Evolutionary conservation across 805 yeast genomes (phyloP), one percentile per base, ranked within the genome.

Genomic region (Candida caryicola): DNA sequence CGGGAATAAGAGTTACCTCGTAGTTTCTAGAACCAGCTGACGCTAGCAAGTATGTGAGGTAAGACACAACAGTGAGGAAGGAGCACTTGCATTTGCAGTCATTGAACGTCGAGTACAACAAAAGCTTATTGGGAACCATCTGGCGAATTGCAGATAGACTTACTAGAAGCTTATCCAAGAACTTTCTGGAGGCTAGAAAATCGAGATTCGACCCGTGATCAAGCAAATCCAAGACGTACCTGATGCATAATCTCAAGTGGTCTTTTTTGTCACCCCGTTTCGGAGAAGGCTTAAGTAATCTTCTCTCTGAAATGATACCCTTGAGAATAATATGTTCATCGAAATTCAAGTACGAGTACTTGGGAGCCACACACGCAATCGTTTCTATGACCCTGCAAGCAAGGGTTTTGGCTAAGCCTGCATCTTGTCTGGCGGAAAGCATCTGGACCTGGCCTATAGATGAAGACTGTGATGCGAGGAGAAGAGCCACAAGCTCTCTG

Each of bases 51-150:
- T 41, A 56, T 28, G 48, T 57, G 18, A 52, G 37, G 37, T 46
- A 55, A 12, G 40, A 23, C 4, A 49, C 28, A 9, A 43, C 17
- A 6, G 50, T 34, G 3, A 43, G 23, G 1, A 59, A 23, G 6
- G 66, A 62, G 4, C 50, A 28, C 21, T 52, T 54, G 3, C 61
- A 44, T 15, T 45, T 50, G 17, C 52, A 36, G 4, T 30, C 21
- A 31, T 57, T 57, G 33, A 46, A 62, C 7, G 10, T 21, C 7
- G 25, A 21, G 10, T 21, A 21, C 7, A 10, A 7, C 9, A 10
- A 7, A 10, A 21, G 25, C 25, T 21, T 21, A 21, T 21, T 10
- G 25, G 7, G 25, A 21, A 21, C 7, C 9, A 7, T 21, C 9
- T 10, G 10, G 7, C 10, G 25, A 7, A 21, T 21, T 7, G 25